phyloP scores from a whole-genome alignment of 2,329 filamentous ascomycete genomes.

The Lasiodiplodia hormozganensis region DNA sequence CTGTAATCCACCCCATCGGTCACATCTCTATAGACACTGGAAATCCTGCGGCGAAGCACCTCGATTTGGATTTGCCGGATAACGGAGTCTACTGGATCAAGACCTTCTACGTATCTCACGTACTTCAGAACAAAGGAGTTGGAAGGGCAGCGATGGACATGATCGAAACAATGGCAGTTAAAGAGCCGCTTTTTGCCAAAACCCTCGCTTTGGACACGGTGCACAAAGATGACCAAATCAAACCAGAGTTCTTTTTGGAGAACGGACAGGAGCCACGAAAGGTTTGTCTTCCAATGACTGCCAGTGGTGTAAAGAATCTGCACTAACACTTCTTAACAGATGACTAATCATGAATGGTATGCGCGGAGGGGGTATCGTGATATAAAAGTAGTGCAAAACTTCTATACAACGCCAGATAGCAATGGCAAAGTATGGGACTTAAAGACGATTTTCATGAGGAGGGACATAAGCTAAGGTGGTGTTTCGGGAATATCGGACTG shows the following conservation, averaged over 20 bases:
- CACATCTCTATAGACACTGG: background rate
- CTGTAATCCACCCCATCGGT: background rate
- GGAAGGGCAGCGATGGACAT: background rate
- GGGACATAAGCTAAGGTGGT: background rate
- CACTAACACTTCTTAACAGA: background rate
- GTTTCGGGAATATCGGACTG: background rate
- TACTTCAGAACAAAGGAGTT: background rate
- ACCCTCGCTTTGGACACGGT: background rate
- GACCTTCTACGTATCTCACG: background rate
- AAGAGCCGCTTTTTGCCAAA: background rate
- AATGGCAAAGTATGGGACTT: background rate
- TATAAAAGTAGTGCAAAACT: background rate
- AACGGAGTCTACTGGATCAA: slow-evolving; percentile 3
- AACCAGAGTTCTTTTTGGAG: background rate
- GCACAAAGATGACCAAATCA: background rate
- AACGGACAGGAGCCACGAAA: background rate
- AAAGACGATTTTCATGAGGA: background rate
- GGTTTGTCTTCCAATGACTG: background rate
- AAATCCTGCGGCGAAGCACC: background rate
- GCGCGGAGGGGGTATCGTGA: background rate
- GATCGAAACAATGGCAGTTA: background rate
- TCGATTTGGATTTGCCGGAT: background rate
- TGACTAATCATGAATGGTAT: background rate
- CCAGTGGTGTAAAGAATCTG: background rate
- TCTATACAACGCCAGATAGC: background rate